Evolutionary conservation across 2,329 filamentous ascomycete genomes (phyloP).

Genomic region (Phialemoniopsis sp.): DNA sequence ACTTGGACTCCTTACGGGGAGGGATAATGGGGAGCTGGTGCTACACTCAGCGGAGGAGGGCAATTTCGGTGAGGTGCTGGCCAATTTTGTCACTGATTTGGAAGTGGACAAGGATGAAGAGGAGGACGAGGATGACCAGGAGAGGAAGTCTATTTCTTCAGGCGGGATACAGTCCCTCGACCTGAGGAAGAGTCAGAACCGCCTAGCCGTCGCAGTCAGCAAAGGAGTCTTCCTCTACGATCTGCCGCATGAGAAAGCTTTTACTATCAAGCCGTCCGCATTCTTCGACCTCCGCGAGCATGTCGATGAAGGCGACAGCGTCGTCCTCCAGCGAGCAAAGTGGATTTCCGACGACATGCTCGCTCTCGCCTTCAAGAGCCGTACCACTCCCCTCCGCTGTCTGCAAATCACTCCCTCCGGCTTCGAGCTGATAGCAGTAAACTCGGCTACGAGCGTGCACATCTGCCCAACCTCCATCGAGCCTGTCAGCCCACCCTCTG

Average conservation of each 20-base stretch:
- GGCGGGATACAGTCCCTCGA: slow-evolving; percentile 27
- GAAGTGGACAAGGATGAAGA: too few species aligned
- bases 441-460: slow-evolving; percentile 1
- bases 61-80: slow-evolving; percentile 22
- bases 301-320: slow-evolving; percentile 7
- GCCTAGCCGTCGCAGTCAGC: slow-evolving; percentile 8
- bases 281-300: slow-evolving; percentile 13
- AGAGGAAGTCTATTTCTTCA: too few species aligned
- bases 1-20: slow-evolving; percentile 37
- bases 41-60: slow-evolving; percentile 33
- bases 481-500: slow-evolving; percentile 28
- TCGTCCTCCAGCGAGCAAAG: slow-evolving; percentile 26
- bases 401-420: slow-evolving; percentile 42
- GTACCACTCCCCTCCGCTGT: slow-evolving; percentile 37
- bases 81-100: slow-evolving; percentile 8
- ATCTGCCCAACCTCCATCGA: slow-evolving; percentile 37
- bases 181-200: not conserved
- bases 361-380: slow-evolving; percentile 39
- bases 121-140: too few species aligned
- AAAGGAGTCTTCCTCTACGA: slow-evolving; percentile 27
- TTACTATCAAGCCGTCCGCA: slow-evolving; percentile 9
- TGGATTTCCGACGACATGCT: slow-evolving; percentile 42
- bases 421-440: slow-evolving; percentile 26
- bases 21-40: slow-evolving; percentile 44
- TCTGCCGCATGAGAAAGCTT: slow-evolving; percentile 11